Evolutionary conservation across 192 early-diverging fungal species (phyloP).

Genomic region (Coemansia sp.): DNA sequence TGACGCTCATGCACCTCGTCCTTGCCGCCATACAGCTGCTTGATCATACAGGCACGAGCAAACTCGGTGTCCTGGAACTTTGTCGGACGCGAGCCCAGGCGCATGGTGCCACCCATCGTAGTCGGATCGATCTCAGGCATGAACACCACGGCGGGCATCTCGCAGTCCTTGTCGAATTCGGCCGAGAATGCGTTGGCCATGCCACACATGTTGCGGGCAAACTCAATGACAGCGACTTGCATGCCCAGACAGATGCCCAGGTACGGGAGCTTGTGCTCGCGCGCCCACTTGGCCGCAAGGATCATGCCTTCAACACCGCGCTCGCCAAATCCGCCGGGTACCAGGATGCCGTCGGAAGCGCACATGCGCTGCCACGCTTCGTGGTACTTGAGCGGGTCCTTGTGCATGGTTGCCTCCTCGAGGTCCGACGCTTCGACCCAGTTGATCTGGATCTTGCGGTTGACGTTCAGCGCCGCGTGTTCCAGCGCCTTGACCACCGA

Average conservation of each 20-base stretch:
- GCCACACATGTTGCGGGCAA: slow-evolving; percentile 88
- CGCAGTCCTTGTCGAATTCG: slow-evolving; percentile 75
- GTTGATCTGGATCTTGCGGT: slow-evolving; percentile 73
- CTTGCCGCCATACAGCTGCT: slow-evolving; percentile 62
- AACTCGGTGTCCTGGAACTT: slow-evolving; percentile 68
- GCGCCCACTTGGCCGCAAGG: slow-evolving; percentile 90
- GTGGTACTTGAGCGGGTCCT: slow-evolving; percentile 89
- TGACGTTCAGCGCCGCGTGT: slow-evolving; percentile 84
- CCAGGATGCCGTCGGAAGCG: slow-evolving; percentile 86
- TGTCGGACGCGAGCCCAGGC: slow-evolving; percentile 82
- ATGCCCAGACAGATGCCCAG: slow-evolving; percentile 98
- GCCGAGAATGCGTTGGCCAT: slow-evolving; percentile 76
- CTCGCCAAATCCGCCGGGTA: slow-evolving; percentile 96
- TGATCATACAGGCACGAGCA: slow-evolving; percentile 56
- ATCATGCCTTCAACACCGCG: slow-evolving; percentile 98
- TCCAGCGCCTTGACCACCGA: slow-evolving; percentile 95
- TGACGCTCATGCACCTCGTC: slow-evolving; percentile 80
- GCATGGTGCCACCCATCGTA: slow-evolving; percentile 96
- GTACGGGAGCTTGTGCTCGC: slow-evolving; percentile 95
- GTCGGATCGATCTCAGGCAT: slow-evolving; percentile 97
- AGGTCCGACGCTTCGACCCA: slow-evolving; percentile 97
- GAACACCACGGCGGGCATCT: slow-evolving; percentile 78
- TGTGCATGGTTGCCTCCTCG: slow-evolving; percentile 65
- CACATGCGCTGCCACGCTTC: slow-evolving; percentile 92
- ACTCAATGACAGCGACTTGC: slow-evolving; percentile 96